A percentile compares a stretch with the other conserved stretches of the same genome.
Conservation (phyloP, 371 early-diverging fungal species). For the Polyrhizophydium stewartii region DNA sequence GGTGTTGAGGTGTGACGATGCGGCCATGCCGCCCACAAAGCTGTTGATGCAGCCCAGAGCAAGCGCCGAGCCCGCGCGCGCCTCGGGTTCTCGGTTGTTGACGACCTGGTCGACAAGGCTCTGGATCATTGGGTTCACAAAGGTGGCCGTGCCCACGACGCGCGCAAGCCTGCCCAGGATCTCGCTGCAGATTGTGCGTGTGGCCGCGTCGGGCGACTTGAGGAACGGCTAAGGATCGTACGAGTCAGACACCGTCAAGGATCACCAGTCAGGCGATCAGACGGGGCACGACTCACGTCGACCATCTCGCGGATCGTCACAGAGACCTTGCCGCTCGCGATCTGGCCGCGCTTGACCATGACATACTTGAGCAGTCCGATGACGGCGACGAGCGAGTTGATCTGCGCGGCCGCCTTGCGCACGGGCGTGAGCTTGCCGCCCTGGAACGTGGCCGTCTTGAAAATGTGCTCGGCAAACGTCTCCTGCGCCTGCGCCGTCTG, state of each 20-base stretch:
- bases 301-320: conserved; percentile 37
- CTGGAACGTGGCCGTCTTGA: conserved; percentile 58
- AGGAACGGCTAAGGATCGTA: conserved; percentile 53
- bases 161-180: conserved; percentile 79
- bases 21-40: conserved; percentile 88
- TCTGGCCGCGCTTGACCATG: conserved; percentile 39
- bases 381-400: conserved; percentile 73
- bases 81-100: conserved; percentile 87
- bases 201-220: conserved; percentile 62
- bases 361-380: conserved; percentile 63
- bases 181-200: conserved; percentile 77
- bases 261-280: too few relatives aligned
- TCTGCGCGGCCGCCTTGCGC: conserved; percentile 68
- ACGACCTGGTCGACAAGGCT: conserved; percentile 83
- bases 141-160: conserved; percentile 56
- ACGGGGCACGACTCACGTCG: conserved; percentile 36
- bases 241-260: too few relatives aligned
- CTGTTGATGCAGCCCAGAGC: conserved; percentile 87
- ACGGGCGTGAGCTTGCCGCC: conserved; percentile 67
- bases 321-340: conserved; percentile 47
- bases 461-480: conserved; percentile 67
- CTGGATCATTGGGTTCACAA: conserved; percentile 77
- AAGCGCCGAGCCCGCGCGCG: conserved; percentile 85
- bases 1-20: conserved; percentile 76
- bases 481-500: conserved; percentile 54